Percentiles rank a stretch among this genome's conserved stretches.
phyloP scores from a whole-genome alignment of 176 grass and related monocot species.

The Tuctoria greenei region DNA sequence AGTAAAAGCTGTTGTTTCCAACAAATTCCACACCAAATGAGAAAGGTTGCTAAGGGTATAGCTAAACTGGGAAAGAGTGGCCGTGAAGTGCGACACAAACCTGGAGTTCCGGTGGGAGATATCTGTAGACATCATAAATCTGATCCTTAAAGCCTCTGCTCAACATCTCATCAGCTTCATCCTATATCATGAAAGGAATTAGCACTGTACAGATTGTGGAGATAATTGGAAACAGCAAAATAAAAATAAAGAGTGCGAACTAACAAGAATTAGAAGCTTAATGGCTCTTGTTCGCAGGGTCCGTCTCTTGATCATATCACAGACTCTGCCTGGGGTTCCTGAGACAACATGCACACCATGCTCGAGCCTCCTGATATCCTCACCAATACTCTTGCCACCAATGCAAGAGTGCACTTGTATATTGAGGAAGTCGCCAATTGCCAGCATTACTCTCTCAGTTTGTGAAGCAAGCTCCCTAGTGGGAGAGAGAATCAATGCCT shows the following conservation, averaged over 20 bases:
- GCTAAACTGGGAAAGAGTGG: background rate
- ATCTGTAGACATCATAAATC: conserved; percentile 90
- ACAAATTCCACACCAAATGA: background rate
- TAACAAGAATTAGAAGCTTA: conserved; percentile 78
- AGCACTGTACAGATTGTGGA: background rate
- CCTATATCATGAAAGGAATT: conserved; percentile 48
- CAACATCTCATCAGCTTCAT: conserved; percentile 98
- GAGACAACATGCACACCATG: conserved; percentile 78
- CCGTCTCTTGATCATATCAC: conserved; percentile 88
- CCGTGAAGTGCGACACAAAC: conserved; percentile 21
- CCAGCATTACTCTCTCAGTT: conserved; percentile 79
- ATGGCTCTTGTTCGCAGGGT: conserved; percentile 81
- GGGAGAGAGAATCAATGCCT: conserved; percentile 80
- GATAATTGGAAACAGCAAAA: background rate
- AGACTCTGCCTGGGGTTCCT: conserved; percentile 82
- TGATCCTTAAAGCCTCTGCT: conserved; percentile 94
- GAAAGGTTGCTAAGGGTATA: background rate
- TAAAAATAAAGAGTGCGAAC: background rate
- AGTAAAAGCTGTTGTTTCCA: background rate
- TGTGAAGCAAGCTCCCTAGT: conserved; percentile 87
- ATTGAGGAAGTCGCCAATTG: conserved; percentile 70
- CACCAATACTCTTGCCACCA: conserved; percentile 75
- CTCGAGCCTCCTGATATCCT: conserved; percentile 89
- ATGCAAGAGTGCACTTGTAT: conserved; percentile 76
- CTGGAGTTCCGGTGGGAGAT: conserved; percentile 85